A percentile compares a stretch with the other conserved stretches of the same genome.
Evolutionary conservation across 176 grass and related monocot species (phyloP).

Genomic region (Miscanthus lutarioriparius): DNA sequence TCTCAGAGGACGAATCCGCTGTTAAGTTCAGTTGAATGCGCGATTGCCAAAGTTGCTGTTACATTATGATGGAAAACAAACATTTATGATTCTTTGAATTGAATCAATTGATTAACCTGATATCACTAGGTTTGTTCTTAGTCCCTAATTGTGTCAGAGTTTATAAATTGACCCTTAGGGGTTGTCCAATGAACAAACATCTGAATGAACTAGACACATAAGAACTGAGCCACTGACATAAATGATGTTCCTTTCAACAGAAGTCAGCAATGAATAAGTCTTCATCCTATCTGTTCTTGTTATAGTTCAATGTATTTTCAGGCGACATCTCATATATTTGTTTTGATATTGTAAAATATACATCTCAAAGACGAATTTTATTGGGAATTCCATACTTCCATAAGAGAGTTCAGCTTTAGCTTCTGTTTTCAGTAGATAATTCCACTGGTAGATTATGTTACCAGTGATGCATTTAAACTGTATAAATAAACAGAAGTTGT

Average conservation of each 20-base stretch:
- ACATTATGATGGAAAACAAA: background rate
- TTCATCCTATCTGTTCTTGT: background rate
- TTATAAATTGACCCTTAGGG: background rate
- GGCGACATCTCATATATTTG: background rate
- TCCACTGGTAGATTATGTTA: background rate
- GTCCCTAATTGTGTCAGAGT: background rate
- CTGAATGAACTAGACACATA: background rate
- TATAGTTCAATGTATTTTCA: slow-evolving; percentile 9
- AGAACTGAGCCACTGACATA: background rate
- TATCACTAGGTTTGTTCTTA: background rate
- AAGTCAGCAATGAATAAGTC: too few relatives aligned
- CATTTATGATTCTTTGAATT: background rate
- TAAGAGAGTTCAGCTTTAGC: background rate
- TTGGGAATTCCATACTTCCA: background rate
- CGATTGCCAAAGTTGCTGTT: background rate
- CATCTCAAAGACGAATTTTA: background rate
- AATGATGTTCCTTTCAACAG: background rate
- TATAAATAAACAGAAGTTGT: background rate
- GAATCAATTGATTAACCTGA: background rate
- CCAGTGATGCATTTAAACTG: background rate
- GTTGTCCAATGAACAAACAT: background rate
- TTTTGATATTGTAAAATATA: background rate
- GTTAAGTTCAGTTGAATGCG: background rate
- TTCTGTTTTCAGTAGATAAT: background rate
- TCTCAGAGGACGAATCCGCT: background rate